These are phyloP conservation scores for Cardamine resedifolia DNA, from an alignment of 345 rosid genomes.

Conservation along the genomic window DNA sequence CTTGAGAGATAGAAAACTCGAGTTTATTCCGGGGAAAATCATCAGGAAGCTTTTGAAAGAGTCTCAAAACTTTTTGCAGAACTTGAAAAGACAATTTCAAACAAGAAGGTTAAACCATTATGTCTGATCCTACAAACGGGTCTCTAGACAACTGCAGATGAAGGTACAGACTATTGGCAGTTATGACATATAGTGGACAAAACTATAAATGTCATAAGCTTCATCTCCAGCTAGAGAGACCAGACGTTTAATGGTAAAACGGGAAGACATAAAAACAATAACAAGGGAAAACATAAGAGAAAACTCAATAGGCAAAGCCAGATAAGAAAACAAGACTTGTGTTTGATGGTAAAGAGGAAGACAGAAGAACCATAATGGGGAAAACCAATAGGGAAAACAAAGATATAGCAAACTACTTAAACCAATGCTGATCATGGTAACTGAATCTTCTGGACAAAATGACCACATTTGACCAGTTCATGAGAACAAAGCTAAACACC, in stretches of 20 bases:
- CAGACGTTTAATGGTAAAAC: constrained; percentile 9
- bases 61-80: neutral
- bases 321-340: neutral
- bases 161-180: too few species aligned
- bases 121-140: constrained; percentile 22
- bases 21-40: neutral
- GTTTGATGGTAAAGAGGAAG: constrained; percentile 11
- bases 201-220: constrained; percentile 7
- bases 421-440: neutral
- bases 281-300: neutral
- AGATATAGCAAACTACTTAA: neutral
- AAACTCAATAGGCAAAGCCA: neutral
- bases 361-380: neutral
- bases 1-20: neutral
- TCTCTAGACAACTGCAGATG: constrained; percentile 22
- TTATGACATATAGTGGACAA: constrained; percentile 15
- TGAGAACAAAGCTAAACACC: neutral
- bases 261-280: neutral
- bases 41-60: neutral
- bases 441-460: neutral
- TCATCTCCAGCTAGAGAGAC: neutral
- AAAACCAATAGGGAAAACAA: constrained; percentile 3
- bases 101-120: constrained; percentile 18
- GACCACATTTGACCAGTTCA: neutral
- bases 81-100: neutral